phyloP scores from a whole-genome alignment of 148 eudicot genomes.

The Rhododendron vialii region DNA sequence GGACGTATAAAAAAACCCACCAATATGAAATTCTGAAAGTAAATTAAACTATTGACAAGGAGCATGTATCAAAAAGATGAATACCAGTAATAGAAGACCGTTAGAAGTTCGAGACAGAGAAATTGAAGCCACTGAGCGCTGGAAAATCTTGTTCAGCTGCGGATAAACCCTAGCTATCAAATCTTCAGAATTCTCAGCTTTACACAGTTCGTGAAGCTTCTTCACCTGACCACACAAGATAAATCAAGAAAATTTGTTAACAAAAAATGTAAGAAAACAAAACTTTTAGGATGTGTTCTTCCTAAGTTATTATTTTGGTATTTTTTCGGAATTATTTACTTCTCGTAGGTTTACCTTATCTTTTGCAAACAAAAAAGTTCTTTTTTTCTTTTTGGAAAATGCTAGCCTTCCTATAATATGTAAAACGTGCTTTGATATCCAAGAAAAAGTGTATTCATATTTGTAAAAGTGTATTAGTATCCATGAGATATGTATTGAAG shows the following conservation, averaged over 20 bases:
- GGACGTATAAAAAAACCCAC: not conserved
- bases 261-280: not conserved
- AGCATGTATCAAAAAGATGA: not conserved
- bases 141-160: slow-evolving; percentile 68
- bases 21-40: not conserved
- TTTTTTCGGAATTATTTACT: not conserved
- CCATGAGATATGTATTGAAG: too few species aligned
- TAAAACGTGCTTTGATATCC: too few species aligned
- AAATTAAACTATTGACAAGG: not conserved
- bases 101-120: slow-evolving; percentile 59
- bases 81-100: slow-evolving; percentile 74
- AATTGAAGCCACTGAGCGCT: slow-evolving; percentile 73
- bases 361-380: too few species aligned
- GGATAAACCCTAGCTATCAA: slow-evolving; percentile 95
- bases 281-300: not conserved
- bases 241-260: not conserved
- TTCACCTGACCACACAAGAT: slow-evolving; percentile 49
- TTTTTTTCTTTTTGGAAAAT: too few species aligned
- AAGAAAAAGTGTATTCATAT: too few species aligned
- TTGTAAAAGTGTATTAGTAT: too few species aligned
- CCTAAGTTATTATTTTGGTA: not conserved
- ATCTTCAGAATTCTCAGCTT: slow-evolving; percentile 78
- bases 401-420: too few species aligned
- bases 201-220: slow-evolving; percentile 65
- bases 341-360: too few species aligned